These are phyloP conservation scores for Coprinopsis marcescibilis DNA, from an alignment of 768 basidiomycete genomes.

Conservation along the genomic window DNA sequence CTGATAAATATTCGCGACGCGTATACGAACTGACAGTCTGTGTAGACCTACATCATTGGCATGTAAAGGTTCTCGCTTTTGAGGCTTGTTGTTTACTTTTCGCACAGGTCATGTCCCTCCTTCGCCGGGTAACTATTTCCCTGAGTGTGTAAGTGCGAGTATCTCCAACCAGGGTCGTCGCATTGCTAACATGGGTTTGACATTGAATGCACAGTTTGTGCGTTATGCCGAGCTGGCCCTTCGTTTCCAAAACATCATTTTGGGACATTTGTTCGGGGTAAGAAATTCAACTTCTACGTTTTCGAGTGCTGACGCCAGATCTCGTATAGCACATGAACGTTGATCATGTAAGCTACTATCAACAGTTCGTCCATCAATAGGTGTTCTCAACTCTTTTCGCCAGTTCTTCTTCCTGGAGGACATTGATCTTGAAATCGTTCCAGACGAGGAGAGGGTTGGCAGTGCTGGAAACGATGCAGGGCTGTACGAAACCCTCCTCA, in stretches of 20 bases:
- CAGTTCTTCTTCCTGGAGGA: constrained; percentile 56
- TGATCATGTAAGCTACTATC: constrained; percentile 55
- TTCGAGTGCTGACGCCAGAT: constrained; percentile 11
- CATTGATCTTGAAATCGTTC: constrained; percentile 44
- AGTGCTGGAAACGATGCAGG: constrained; percentile 5
- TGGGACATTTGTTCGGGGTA: constrained; percentile 83
- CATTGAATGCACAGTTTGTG: constrained; percentile 39
- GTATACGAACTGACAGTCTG: constrained; percentile 21
- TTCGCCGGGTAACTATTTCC: constrained; percentile 71
- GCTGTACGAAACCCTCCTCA: constrained; percentile 52
- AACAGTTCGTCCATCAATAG: constrained; percentile 6
- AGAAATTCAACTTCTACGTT: constrained; percentile 9
- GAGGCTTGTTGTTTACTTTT: no score
- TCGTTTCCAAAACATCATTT: constrained; percentile 80
- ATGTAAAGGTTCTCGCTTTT: no score
- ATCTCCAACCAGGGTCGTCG: no score
- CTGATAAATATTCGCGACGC: constrained; percentile 30
- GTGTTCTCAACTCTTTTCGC: constrained; percentile 13
- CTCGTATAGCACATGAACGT: constrained; percentile 69
- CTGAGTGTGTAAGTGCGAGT: constrained; percentile 67
- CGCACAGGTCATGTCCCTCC: constrained; percentile 91
- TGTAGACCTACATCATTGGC: constrained; percentile 34
- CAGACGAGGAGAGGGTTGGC: constrained; percentile 18
- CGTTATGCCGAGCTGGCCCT: constrained; percentile 73
- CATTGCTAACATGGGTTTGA: constrained; percentile 9